phyloP scores from a whole-genome alignment of 2,329 filamentous ascomycete species.

The Xylaria sp. region DNA sequence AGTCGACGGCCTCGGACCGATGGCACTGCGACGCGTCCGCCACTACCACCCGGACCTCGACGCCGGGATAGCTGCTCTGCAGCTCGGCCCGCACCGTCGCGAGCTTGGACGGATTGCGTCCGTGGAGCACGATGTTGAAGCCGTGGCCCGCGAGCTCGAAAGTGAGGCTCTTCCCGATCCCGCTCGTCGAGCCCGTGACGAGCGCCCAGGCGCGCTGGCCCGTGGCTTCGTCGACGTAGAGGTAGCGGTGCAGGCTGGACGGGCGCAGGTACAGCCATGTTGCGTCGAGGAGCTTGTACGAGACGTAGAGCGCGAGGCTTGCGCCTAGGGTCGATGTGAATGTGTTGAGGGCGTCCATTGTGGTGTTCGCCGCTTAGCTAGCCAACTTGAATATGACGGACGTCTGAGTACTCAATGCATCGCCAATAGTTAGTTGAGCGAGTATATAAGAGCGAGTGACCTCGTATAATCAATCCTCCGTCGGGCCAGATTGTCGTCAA shows the following conservation, averaged over 20 bases:
- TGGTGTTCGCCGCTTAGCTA: neutral
- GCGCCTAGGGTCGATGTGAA: slow-evolving; percentile 37
- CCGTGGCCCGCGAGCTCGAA: slow-evolving; percentile 60
- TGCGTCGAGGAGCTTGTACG: slow-evolving; percentile 31
- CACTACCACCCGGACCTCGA: slow-evolving; percentile 53
- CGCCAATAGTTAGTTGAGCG: neutral
- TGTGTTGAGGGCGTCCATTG: slow-evolving; percentile 29
- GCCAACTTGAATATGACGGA: neutral
- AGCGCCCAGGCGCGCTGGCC: slow-evolving; percentile 54
- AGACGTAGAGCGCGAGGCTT: slow-evolving; percentile 35
- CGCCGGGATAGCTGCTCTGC: slow-evolving; percentile 50
- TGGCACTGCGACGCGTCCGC: slow-evolving; percentile 54
- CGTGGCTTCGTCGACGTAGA: slow-evolving; percentile 32
- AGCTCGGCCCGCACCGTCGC: slow-evolving; percentile 53
- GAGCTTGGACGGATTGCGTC: slow-evolving; percentile 60
- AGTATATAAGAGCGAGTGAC: neutral
- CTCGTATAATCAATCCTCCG: neutral
- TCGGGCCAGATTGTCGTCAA: slow-evolving; percentile 15
- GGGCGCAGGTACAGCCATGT: slow-evolving; percentile 39
- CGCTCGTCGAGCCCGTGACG: slow-evolving; percentile 62
- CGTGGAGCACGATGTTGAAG: slow-evolving; percentile 67
- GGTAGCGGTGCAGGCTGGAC: slow-evolving; percentile 38
- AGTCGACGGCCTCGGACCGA: slow-evolving; percentile 29
- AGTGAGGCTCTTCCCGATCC: slow-evolving; percentile 62
- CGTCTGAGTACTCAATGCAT: neutral